phyloP scores from a whole-genome alignment of 2,329 filamentous ascomycete species.

The Fusarium mexicanum region DNA sequence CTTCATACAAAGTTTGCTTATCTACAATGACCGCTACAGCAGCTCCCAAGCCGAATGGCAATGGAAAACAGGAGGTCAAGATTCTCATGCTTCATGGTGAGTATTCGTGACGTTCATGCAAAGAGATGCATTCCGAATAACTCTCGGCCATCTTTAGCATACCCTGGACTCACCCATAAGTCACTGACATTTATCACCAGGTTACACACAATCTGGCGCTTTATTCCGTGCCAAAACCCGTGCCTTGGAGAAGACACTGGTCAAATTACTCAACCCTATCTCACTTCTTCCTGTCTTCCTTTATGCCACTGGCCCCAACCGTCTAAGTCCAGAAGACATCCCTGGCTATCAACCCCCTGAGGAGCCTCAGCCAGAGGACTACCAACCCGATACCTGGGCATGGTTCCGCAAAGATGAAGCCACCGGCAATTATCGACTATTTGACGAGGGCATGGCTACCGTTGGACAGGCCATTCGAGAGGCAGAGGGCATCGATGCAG shows the following conservation, averaged over 20 bases:
- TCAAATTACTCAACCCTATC: slow-evolving; percentile 74
- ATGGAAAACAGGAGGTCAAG: slow-evolving; percentile 64
- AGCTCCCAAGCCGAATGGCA: slow-evolving; percentile 44
- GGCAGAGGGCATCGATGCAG: slow-evolving; percentile 77
- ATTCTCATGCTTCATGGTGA: slow-evolving; percentile 82
- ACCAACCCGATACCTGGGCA: slow-evolving; percentile 74
- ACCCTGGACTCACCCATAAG: neutral
- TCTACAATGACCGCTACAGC: slow-evolving; percentile 43
- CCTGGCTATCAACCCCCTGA: slow-evolving; percentile 69
- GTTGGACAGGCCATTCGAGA: slow-evolving; percentile 70
- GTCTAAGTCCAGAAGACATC: slow-evolving; percentile 71
- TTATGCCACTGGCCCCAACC: slow-evolving; percentile 76
- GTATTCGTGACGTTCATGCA: slow-evolving; percentile 10
- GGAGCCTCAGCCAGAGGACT: slow-evolving; percentile 56
- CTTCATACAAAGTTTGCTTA: slow-evolving; percentile 7
- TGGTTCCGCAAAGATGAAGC: slow-evolving; percentile 83
- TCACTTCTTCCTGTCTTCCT: slow-evolving; percentile 64
- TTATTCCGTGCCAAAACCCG: slow-evolving; percentile 90
- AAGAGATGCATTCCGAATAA: neutral
- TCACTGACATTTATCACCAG: slow-evolving; percentile 49
- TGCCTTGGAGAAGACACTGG: slow-evolving; percentile 82
- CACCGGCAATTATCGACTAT: slow-evolving; percentile 69
- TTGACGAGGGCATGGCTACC: slow-evolving; percentile 73
- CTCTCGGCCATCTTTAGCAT: neutral
- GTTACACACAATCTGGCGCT: slow-evolving; percentile 89